Evolutionary conservation across 495 filamentous ascomycete genomes (phyloP), one percentile per base, ranked within the genome.

Genomic region (Daldinia decipiens): DNA sequence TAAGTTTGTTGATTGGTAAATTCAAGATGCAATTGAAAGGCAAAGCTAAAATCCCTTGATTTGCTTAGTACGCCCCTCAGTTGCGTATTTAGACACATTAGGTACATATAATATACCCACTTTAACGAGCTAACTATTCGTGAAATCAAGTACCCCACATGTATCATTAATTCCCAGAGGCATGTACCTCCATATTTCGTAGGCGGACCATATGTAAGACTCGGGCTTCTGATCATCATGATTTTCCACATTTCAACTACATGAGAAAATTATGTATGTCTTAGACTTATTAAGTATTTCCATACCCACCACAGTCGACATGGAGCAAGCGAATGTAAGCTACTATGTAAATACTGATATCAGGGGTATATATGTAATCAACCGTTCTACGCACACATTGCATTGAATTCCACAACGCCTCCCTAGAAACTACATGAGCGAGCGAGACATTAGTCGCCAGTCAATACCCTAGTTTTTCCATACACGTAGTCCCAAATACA

Each of bases 331-430:
- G 24, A 6, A 53, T 31, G 15, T 52, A 29, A 36, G 34, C 11
- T 31, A n/a, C n/a, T n/a, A n/a, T n/a, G n/a, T n/a, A 53, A 31
- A 53, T 53, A 52, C n/a, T 9, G 26, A 24, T 53, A 63, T 60
- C 55, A 45, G 43, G 34, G 53, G 53, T 56, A 56, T 56, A 56
- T 36, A 36, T 36, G 27, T 29, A 45, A 45, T 47, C 19, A 47
- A 47, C 26, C 24, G 17, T 53, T 11, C 8, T n/a, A 26, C 26
- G 27, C 26, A 70, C 31, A 45, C 58, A 39, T 4, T 8, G 13
- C 27, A 54, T 63, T 40, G 7, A 71, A 71, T 59, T 71, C 58
- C 68, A 31, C 36, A 51, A 64, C 68, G 63, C 63, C 68, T 59
- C 59, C 54, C 39, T 29, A 19, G 24, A 59, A 31, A 29, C 21